Conservation (phyloP, 78 protist genomes). For the Guillardia theta region DNA sequence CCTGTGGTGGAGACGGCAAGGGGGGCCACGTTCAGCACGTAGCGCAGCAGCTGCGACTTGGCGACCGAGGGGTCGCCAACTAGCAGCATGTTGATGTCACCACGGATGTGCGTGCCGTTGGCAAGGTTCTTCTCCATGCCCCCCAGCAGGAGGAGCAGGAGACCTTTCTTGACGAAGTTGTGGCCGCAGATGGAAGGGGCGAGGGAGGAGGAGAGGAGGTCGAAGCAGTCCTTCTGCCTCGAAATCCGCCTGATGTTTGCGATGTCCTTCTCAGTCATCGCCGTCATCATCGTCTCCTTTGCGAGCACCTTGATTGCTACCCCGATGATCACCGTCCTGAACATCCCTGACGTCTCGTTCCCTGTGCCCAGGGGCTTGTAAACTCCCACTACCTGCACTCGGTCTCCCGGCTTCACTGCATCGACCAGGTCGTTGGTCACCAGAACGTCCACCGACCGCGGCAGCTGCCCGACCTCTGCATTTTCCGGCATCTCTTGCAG, state of each 20-base stretch:
- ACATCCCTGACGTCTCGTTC: not conserved
- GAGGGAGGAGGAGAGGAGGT: slow-evolving; percentile 74
- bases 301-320: not conserved
- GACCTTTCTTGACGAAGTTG: slow-evolving; percentile 61
- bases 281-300: not conserved
- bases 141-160: slow-evolving; percentile 93
- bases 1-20: slow-evolving; percentile 97
- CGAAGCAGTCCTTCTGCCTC: not conserved
- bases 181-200: slow-evolving; percentile 92
- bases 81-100: slow-evolving; percentile 67
- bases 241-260: slow-evolving; percentile 53
- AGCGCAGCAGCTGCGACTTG: slow-evolving; percentile 97
- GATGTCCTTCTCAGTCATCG: slow-evolving; percentile 31
- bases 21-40: slow-evolving; percentile 90
- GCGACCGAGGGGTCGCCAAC: slow-evolving; percentile 99
- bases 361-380: slow-evolving; percentile 52
- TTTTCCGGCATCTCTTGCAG: slow-evolving; percentile 98
- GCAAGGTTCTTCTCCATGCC: slow-evolving; percentile 89
- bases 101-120: slow-evolving; percentile 67
- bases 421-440: slow-evolving; percentile 94
- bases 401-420: slow-evolving; percentile 94
- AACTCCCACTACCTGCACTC: slow-evolving; percentile 74
- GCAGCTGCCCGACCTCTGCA: slow-evolving; percentile 98
- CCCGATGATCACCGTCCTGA: not conserved
- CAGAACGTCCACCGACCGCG: slow-evolving; percentile 87